phyloP scores from a whole-genome alignment of 2,329 filamentous ascomycete species.

The Sporothrix pseudoabietina region DNA sequence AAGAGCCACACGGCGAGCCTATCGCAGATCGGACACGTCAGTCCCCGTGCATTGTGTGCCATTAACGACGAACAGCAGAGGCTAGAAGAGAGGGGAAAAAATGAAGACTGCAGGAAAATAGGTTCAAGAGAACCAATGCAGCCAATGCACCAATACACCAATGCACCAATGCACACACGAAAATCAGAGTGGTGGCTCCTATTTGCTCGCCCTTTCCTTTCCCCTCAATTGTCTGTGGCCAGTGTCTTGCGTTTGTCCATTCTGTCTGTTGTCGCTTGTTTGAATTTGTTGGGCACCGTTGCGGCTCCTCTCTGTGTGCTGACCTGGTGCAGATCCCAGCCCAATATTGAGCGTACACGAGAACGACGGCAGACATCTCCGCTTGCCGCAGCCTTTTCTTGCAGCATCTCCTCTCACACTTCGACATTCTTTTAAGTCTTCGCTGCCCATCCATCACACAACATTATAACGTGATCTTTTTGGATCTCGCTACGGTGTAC shows the following conservation, averaged over 20 bases:
- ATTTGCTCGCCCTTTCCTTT: background rate
- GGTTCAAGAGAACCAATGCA: constrained; percentile 10
- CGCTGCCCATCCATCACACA: background rate
- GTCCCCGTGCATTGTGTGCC: constrained; percentile 28
- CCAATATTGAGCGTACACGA: constrained; percentile 9
- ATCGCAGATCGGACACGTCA: constrained; percentile 32
- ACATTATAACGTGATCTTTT: constrained; percentile 17
- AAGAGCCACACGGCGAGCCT: constrained; percentile 7
- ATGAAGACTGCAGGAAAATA: background rate
- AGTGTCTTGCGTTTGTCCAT: background rate
- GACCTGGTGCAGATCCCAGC: constrained; percentile 8
- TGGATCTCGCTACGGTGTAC: background rate
- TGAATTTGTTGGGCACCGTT: constrained; percentile 25
- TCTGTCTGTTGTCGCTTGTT: too few relatives aligned
- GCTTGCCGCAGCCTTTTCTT: background rate
- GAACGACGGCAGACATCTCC: constrained; percentile 6
- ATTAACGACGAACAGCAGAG: background rate
- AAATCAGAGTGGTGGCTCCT: background rate
- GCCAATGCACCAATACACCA: constrained; percentile 1
- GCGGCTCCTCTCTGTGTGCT: background rate
- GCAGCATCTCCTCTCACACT: background rate
- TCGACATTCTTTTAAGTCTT: background rate
- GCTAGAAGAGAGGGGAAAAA: background rate
- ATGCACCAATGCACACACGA: constrained; percentile 11
- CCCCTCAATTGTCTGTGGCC: background rate